Base-by-base conservation (phyloP, 2,329 filamentous ascomycete species). In the Colletotrichum filicis region DNA sequence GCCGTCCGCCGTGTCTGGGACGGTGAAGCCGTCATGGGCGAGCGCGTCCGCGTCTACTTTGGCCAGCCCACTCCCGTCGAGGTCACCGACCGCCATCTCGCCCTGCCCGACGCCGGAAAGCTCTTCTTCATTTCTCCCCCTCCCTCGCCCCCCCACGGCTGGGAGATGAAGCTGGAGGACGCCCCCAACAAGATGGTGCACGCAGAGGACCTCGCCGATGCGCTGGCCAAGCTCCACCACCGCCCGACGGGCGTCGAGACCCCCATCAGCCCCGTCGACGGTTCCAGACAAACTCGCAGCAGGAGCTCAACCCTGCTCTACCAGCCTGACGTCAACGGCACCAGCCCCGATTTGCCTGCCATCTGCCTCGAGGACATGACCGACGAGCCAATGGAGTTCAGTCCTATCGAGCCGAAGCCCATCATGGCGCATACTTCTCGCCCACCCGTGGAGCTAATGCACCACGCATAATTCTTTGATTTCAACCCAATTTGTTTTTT, bases 121-220 rank as follows among this genome's bases (percentile, higher is more conserved):
- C 87, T 92, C 66, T 93, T 93, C 85, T 93, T 93, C 85, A 93
- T 93, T 81, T 92, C 89, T 63, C 92, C 92, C 32, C 92, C 92
- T 9, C 91, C 92, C 5, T 90, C 87, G 71, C 91, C 92, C 55
- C 92, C 92, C 2, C 90, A 92, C 77, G 91, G 90, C 77, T 93
- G 92, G 92, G 89, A 92, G 83, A 88, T 91, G 83, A 87, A 87
- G 75, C 83, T 92, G 59, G 92, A 93, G 81, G 91, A 91, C 76
- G 91, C 91, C 5, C 92, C 92, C 70, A 93, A 93, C 81, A 92
- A 92, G 83, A 86, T 88, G 78, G 90, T 93, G 30, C 90, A 93
- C 78, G 91, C 92, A 55, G 91, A 93, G 71, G 92, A 93, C 79
- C 85, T 93, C 30, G 91, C 91, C 22, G 89, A 91, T 65, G 92